Percentiles rank a stretch among this genome's conserved stretches.
phyloP scores from a whole-genome alignment of 208 protist species.

The Leishmania amazonensis region DNA sequence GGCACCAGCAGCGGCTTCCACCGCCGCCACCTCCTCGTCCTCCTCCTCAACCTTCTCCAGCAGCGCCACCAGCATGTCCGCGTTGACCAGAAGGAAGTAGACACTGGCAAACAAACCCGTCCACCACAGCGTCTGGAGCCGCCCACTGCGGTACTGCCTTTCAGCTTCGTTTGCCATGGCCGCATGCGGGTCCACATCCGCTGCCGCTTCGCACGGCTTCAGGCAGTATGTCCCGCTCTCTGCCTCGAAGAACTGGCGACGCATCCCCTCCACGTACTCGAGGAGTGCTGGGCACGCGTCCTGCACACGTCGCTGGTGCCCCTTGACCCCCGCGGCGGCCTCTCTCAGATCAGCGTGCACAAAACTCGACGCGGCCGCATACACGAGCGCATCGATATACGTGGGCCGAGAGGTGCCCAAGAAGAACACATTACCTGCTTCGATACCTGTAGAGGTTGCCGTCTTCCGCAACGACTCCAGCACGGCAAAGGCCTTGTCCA shows the following conservation, averaged over 20 bases:
- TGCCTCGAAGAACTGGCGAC: slow-evolving; percentile 76
- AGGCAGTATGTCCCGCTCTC: slow-evolving; percentile 75
- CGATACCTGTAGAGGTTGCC: slow-evolving; percentile 25
- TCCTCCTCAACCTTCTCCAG: slow-evolving; percentile 43
- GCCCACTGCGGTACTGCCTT: slow-evolving; percentile 59
- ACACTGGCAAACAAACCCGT: slow-evolving; percentile 56
- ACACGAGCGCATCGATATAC: slow-evolving; percentile 70
- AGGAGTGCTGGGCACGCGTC: slow-evolving; percentile 61
- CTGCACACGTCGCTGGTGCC: slow-evolving; percentile 47
- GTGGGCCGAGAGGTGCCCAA: slow-evolving; percentile 60
- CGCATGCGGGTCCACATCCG: neutral
- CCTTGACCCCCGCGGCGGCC: neutral
- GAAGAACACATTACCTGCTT: slow-evolving; percentile 52
- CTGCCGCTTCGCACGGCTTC: slow-evolving; percentile 23
- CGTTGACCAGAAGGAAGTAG: slow-evolving; percentile 78
- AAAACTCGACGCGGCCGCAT: slow-evolving; percentile 72
- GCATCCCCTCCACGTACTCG: slow-evolving; percentile 76
- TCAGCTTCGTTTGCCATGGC: slow-evolving; percentile 24
- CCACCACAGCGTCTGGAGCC: slow-evolving; percentile 50
- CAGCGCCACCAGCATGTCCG: slow-evolving; percentile 51
- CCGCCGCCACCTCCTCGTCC: slow-evolving; percentile 13
- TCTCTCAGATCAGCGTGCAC: slow-evolving; percentile 71
- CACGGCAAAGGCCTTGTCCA: slow-evolving; percentile 57
- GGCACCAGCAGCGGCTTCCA: neutral
- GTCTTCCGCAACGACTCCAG: slow-evolving; percentile 20